Percentiles rank a stretch among this genome's conserved stretches.
Conservation (phyloP, 805 yeast species). For the Saturnispora gosingensis region DNA sequence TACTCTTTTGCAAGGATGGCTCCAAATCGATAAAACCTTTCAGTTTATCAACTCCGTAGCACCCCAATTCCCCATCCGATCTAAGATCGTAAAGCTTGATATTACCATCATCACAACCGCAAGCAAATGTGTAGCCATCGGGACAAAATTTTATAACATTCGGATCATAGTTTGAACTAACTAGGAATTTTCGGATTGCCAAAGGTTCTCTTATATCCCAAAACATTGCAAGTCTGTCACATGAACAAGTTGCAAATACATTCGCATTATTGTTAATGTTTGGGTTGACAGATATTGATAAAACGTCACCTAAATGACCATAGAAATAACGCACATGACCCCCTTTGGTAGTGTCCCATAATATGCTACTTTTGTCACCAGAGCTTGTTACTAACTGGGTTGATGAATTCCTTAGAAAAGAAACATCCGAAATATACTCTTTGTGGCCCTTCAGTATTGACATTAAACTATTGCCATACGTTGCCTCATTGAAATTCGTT, state of each 20-base stretch:
- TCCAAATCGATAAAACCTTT: slow-evolving; percentile 9
- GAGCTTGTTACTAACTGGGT: slow-evolving; percentile 53
- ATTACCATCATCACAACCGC: slow-evolving; percentile 75
- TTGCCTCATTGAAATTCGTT: slow-evolving; percentile 6
- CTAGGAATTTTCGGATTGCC: slow-evolving; percentile 34
- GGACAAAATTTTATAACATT: slow-evolving; percentile 56
- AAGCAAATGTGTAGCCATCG: slow-evolving; percentile 57
- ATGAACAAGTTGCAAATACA: slow-evolving; percentile 52
- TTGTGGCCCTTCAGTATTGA: slow-evolving; percentile 68
- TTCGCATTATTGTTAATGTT: slow-evolving; percentile 15
- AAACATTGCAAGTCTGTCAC: slow-evolving; percentile 57
- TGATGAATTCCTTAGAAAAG: slow-evolving; percentile 47
- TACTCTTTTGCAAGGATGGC: not conserved
- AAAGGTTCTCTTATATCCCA: slow-evolving; percentile 53
- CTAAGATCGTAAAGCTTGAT: slow-evolving; percentile 67
- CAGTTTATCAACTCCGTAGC: slow-evolving; percentile 29
- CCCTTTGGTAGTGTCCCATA: slow-evolving; percentile 73
- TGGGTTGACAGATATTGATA: slow-evolving; percentile 33
- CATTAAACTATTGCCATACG: slow-evolving; percentile 24
- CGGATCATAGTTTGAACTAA: slow-evolving; percentile 50
- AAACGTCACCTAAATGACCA: slow-evolving; percentile 68
- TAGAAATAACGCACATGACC: slow-evolving; percentile 42
- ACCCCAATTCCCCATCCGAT: slow-evolving; percentile 58
- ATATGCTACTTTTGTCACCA: slow-evolving; percentile 71
- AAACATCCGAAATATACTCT: slow-evolving; percentile 71